Percentiles rank a stretch among this genome's conserved stretches.
phyloP scores from a whole-genome alignment of 768 basidiomycete species.

The Lactarius indigo region DNA sequence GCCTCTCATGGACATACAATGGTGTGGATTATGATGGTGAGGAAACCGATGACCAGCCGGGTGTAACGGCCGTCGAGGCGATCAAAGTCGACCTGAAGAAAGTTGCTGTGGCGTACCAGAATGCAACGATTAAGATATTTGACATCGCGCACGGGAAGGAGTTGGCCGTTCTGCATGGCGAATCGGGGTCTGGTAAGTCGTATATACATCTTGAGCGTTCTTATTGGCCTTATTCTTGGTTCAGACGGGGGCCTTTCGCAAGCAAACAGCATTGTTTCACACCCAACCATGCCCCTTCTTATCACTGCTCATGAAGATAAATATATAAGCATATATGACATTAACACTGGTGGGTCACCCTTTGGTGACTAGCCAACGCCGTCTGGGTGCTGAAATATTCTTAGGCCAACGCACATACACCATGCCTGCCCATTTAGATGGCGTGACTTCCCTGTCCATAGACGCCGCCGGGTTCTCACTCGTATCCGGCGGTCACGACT shows the following conservation, averaged over 20 bases:
- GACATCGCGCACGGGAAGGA: constrained; percentile 88
- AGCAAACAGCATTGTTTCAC: constrained; percentile 82
- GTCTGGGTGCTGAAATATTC: constrained; percentile 5
- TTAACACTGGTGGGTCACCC: constrained; percentile 60
- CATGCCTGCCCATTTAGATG: constrained; percentile 87
- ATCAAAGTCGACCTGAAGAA: constrained; percentile 80
- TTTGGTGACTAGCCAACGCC: background rate
- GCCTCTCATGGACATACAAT: constrained; percentile 75
- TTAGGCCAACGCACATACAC: constrained; percentile 84
- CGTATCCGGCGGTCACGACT: constrained; percentile 90
- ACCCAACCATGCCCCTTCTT: constrained; percentile 85
- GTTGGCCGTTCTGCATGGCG: constrained; percentile 47
- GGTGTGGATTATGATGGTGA: constrained; percentile 52
- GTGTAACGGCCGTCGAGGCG: constrained; percentile 81
- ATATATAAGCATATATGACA: constrained; percentile 85
- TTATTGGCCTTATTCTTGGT: constrained; percentile 14
- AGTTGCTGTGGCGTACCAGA: constrained; percentile 87
- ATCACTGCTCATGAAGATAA: constrained; percentile 94
- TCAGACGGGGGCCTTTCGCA: constrained; percentile 77
- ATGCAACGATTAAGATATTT: constrained; percentile 86
- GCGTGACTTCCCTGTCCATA: constrained; percentile 87
- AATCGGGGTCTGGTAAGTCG: constrained; percentile 18
- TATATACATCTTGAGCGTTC: background rate
- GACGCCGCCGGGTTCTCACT: constrained; percentile 85
- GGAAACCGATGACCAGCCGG: constrained; percentile 45